These are phyloP conservation scores for Euphorbia lathyris DNA, from an alignment of 345 rosid genomes.

Conservation along the genomic window DNA sequence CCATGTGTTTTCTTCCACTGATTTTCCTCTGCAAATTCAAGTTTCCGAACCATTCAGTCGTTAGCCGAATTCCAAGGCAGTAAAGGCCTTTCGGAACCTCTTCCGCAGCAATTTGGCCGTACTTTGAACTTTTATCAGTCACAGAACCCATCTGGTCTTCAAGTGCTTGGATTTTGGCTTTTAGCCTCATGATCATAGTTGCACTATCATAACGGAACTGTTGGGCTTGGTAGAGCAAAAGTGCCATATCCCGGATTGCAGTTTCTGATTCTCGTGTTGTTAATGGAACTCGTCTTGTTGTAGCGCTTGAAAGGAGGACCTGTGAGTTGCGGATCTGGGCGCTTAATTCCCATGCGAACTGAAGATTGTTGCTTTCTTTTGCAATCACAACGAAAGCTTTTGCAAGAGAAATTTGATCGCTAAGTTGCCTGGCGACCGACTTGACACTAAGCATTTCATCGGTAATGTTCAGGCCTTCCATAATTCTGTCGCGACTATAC, in stretches of 20 bases:
- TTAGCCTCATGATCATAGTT: slow-evolving; percentile 89
- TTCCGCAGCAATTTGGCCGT: slow-evolving; percentile 96
- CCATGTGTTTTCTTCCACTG: slow-evolving; percentile 37
- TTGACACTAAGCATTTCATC: slow-evolving; percentile 76
- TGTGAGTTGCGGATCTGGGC: slow-evolving; percentile 92
- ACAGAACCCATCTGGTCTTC: slow-evolving; percentile 73
- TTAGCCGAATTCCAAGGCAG: slow-evolving; percentile 78
- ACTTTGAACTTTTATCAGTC: slow-evolving; percentile 77
- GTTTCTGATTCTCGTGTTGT: slow-evolving; percentile 66
- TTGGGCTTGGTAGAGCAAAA: slow-evolving; percentile 82
- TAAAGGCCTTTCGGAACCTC: slow-evolving; percentile 91
- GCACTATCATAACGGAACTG: slow-evolving; percentile 87
- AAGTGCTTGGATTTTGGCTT: slow-evolving; percentile 74
- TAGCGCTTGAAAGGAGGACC: slow-evolving; percentile 69
- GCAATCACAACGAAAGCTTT: slow-evolving; percentile 89
- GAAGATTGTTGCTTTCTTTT: slow-evolving; percentile 88
- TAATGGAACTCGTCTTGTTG: slow-evolving; percentile 67
- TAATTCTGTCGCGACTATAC: slow-evolving; percentile 45
- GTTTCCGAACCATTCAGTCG: slow-evolving; percentile 74
- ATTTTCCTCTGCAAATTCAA: slow-evolving; percentile 38
- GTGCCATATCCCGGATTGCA: slow-evolving; percentile 79
- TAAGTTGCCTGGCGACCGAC: slow-evolving; percentile 79
- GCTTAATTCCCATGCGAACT: slow-evolving; percentile 95
- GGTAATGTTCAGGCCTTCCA: slow-evolving; percentile 69
- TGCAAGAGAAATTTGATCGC: slow-evolving; percentile 87